phyloP scores from a whole-genome alignment of 306 rosid species.

The Dryas octopetala region DNA sequence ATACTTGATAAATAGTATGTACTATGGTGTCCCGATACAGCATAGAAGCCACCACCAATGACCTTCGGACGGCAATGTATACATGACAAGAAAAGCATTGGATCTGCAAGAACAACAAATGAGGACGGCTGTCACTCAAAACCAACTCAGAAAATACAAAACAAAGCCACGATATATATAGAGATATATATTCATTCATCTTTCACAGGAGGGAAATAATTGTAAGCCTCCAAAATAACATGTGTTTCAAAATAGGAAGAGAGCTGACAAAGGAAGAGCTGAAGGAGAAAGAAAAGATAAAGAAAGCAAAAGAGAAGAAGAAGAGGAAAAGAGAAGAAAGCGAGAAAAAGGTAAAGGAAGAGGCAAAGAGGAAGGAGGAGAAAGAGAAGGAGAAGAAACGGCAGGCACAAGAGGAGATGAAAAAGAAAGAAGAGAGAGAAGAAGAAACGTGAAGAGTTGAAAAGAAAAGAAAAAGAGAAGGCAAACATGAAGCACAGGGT shows the following conservation, averaged over 20 bases:
- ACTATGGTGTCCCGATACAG: not conserved
- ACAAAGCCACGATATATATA: not conserved
- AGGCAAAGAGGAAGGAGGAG: slow-evolving; percentile 6
- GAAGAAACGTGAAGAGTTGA: slow-evolving; percentile 20
- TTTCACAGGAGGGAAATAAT: not conserved
- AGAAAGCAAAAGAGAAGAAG: slow-evolving; percentile 37
- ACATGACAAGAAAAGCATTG: not conserved
- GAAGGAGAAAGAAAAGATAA: slow-evolving; percentile 41
- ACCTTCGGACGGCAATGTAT: slow-evolving; percentile 37
- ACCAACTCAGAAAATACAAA: slow-evolving; percentile 4
- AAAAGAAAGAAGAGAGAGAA: slow-evolving; percentile 25
- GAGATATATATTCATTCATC: not conserved
- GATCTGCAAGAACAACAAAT: slow-evolving; percentile 4
- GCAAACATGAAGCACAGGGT: slow-evolving; percentile 28
- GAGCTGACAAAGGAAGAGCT: slow-evolving; percentile 41
- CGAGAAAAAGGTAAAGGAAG: slow-evolving; percentile 14
- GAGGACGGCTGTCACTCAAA: slow-evolving; percentile 6
- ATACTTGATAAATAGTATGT: too few species aligned
- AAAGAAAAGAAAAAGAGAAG: slow-evolving; percentile 16
- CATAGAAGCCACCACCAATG: slow-evolving; percentile 1
- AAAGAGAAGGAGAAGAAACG: slow-evolving; percentile 15
- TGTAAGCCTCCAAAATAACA: not conserved
- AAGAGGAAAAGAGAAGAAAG: slow-evolving; percentile 6
- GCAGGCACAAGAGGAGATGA: not conserved
- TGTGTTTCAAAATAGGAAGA: slow-evolving; percentile 51